These are phyloP conservation scores for Sicyos baderoa DNA, from an alignment of 306 rosid genomes.

Conservation along the genomic window DNA sequence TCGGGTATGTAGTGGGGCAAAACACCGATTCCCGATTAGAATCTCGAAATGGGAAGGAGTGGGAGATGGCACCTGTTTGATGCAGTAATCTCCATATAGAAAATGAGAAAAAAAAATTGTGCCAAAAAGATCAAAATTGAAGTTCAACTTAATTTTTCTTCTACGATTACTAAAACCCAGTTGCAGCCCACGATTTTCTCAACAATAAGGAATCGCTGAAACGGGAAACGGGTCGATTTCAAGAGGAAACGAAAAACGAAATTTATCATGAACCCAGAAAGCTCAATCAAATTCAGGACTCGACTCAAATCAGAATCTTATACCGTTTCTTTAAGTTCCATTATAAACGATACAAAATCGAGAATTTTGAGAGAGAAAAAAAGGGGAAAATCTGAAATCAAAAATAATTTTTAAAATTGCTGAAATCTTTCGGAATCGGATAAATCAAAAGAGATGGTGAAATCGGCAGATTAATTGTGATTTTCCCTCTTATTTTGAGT, in stretches of 20 bases:
- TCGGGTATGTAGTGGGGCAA: too few species aligned
- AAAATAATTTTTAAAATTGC: neutral
- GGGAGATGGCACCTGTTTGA: constrained; percentile 58
- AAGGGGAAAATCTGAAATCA: neutral
- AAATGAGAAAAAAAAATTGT: constrained; percentile 17
- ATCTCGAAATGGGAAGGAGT: constrained; percentile 17
- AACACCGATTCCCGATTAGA: neutral
- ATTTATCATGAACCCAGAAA: too few species aligned
- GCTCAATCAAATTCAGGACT: too few species aligned
- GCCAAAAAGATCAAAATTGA: neutral
- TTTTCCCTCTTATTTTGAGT: neutral
- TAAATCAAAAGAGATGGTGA: neutral
- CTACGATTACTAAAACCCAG: neutral
- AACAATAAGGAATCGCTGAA: too few species aligned
- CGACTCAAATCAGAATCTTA: too few species aligned
- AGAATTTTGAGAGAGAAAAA: too few species aligned
- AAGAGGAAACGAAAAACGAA: too few species aligned
- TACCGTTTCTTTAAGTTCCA: neutral
- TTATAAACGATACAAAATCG: too few species aligned
- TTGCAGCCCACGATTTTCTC: neutral
- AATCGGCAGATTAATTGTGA: too few species aligned
- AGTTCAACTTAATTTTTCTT: neutral
- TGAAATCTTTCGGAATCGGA: constrained; percentile 22
- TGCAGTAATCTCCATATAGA: constrained; percentile 60
- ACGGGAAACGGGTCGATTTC: too few species aligned